Evolutionary conservation across 2,329 filamentous ascomycete species (phyloP).

Genomic region (Alternaria longipes): DNA sequence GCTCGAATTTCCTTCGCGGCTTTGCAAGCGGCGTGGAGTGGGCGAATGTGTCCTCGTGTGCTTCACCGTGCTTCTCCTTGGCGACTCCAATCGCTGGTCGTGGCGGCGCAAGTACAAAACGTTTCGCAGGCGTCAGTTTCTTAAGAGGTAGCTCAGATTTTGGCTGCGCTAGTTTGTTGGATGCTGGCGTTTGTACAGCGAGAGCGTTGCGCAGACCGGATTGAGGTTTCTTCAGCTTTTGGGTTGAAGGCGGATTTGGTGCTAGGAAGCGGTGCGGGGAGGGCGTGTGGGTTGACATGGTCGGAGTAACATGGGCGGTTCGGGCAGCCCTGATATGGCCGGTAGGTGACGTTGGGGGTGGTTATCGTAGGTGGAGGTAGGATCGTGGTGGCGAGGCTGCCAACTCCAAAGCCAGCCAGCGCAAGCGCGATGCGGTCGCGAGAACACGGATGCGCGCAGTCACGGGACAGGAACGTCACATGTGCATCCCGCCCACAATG

Average conservation of each 20-base stretch:
- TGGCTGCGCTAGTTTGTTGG: not conserved
- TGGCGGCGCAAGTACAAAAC: constrained; percentile 40
- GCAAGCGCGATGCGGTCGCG: constrained; percentile 5
- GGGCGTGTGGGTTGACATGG: constrained; percentile 41
- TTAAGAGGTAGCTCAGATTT: constrained; percentile 16
- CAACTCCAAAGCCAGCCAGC: not conserved
- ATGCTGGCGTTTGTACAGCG: constrained; percentile 22
- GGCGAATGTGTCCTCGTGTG: not conserved
- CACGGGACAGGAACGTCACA: constrained; percentile 12
- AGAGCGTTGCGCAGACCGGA: constrained; percentile 37
- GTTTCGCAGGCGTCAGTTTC: constrained; percentile 42
- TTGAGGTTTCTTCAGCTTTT: constrained; percentile 33
- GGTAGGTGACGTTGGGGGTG: not conserved
- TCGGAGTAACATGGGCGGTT: constrained; percentile 10
- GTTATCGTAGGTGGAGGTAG: constrained; percentile 3
- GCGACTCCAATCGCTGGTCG: constrained; percentile 14
- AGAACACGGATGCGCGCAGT: constrained; percentile 26
- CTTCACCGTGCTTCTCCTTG: constrained; percentile 11
- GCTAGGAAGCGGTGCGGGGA: constrained; percentile 49
- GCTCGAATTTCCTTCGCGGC: constrained; percentile 29
- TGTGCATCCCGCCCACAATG: not conserved
- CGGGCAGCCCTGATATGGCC: not conserved
- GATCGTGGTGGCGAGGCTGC: constrained; percentile 7
- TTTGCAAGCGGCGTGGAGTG: constrained; percentile 27
- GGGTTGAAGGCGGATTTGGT: constrained; percentile 24